A percentile compares a stretch with the other conserved stretches of the same genome.
These are phyloP conservation scores for Chrysoporthe deuterocubensis DNA, from an alignment of 2,329 filamentous ascomycete species.

Conservation along the genomic window DNA sequence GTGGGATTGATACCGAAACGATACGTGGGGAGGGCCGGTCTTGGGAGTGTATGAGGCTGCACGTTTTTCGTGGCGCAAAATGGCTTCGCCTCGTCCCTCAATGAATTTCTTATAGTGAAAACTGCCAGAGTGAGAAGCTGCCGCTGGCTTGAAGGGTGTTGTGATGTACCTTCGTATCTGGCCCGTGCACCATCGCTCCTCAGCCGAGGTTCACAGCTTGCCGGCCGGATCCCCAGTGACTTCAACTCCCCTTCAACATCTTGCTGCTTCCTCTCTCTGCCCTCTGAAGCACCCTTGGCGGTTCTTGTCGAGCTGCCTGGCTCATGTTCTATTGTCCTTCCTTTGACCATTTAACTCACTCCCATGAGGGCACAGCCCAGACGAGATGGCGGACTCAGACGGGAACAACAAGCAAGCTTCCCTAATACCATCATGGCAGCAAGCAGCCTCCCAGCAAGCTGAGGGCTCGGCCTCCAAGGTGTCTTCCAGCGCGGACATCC, in stretches of 20 bases:
- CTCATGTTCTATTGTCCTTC: too few relatives aligned
- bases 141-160: neutral
- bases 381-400: constrained; percentile 33
- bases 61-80: neutral
- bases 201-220: constrained; percentile 25
- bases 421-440: constrained; percentile 31
- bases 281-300: neutral
- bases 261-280: neutral
- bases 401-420: constrained; percentile 27
- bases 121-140: neutral
- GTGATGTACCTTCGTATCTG: constrained; percentile 13
- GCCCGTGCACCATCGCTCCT: constrained; percentile 18
- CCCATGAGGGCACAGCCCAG: neutral
- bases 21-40: neutral
- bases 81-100: neutral
- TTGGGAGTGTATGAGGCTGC: neutral
- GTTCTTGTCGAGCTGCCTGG: neutral
- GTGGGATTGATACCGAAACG: neutral
- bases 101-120: neutral
- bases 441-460: constrained; percentile 20
- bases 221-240: constrained; percentile 8
- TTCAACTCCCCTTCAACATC: neutral
- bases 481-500: constrained; percentile 31
- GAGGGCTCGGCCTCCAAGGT: constrained; percentile 1
- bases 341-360: too few relatives aligned